Conservation (phyloP, 345 rosid genomes). For the Rhizophora mangle region DNA sequence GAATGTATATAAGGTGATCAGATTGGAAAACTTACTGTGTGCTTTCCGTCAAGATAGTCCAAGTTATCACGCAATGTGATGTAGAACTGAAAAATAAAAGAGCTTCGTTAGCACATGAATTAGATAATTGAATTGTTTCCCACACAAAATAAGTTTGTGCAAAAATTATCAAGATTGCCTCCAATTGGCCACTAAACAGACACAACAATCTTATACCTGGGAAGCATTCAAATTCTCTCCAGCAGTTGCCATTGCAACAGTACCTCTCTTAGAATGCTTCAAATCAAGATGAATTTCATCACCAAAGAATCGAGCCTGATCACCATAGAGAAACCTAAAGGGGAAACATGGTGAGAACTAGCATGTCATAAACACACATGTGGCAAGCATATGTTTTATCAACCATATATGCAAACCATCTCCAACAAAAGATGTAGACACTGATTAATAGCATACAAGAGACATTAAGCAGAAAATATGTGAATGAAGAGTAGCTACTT, state of each 20-base stretch:
- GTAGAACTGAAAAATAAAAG: conserved; percentile 60
- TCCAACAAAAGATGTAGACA: too few relatives aligned
- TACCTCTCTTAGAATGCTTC: conserved; percentile 78
- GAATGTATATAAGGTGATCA: neutral
- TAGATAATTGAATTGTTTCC: neutral
- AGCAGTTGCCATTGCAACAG: conserved; percentile 94
- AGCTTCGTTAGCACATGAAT: conserved; percentile 16
- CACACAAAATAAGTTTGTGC: neutral
- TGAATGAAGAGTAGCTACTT: too few relatives aligned
- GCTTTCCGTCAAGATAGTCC: conserved; percentile 97
- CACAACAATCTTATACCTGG: conserved; percentile 47
- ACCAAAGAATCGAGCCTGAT: conserved; percentile 80
- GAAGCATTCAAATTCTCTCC: conserved; percentile 98
- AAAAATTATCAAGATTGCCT: neutral
- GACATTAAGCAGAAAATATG: too few relatives aligned
- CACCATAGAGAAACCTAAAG: conserved; percentile 76
- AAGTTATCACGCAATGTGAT: conserved; percentile 79
- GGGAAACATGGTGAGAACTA: conserved; percentile 1
- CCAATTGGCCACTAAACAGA: neutral
- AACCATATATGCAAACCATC: too few relatives aligned
- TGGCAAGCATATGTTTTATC: neutral
- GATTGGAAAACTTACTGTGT: conserved; percentile 56
- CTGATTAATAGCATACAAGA: too few relatives aligned
- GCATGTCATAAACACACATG: neutral
- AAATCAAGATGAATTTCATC: conserved; percentile 90